Percentiles rank a stretch among this genome's conserved stretches.
Evolutionary conservation across 164 flowering plant genomes (phyloP).

Genomic region (Nelumbo lutea): DNA sequence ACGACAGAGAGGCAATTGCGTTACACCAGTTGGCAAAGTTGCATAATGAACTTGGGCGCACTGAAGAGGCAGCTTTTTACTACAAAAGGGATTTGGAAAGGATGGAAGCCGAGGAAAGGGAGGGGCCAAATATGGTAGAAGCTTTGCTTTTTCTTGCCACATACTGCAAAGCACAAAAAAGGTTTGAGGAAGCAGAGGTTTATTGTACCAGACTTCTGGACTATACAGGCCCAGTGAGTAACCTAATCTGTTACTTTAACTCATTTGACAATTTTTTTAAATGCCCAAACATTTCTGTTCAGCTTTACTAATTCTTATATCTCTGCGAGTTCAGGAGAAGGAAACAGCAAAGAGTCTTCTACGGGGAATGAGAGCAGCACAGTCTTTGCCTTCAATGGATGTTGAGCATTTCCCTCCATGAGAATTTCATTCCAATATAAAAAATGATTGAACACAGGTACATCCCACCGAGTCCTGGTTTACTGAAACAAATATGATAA

Average conservation of each 20-base stretch:
- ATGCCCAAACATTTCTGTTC: not conserved
- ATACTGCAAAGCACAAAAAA: constrained; percentile 53
- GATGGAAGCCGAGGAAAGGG: constrained; percentile 93
- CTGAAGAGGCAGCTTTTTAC: constrained; percentile 86
- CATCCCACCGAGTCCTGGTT: too few relatives aligned
- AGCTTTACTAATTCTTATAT: constrained; percentile 7
- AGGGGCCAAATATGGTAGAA: constrained; percentile 88
- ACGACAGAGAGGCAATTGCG: constrained; percentile 92
- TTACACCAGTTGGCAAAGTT: constrained; percentile 82
- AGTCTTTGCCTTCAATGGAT: constrained; percentile 59
- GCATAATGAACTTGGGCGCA: constrained; percentile 58
- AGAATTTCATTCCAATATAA: not conserved
- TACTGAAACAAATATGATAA: not conserved
- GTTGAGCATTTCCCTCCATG: constrained; percentile 66
- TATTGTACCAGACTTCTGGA: constrained; percentile 89
- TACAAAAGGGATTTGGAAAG: constrained; percentile 89
- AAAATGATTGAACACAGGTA: too few relatives aligned
- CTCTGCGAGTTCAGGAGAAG: constrained; percentile 58
- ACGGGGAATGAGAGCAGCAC: constrained; percentile 56
- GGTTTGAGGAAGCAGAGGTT: constrained; percentile 80
- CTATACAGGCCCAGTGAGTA: constrained; percentile 88
- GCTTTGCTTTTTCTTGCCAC: constrained; percentile 82
- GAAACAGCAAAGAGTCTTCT: constrained; percentile 87
- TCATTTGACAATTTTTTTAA: not conserved
- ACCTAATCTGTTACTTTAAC: too few relatives aligned